A percentile compares a stretch with the other conserved stretches of the same genome.
Conservation (phyloP, 192 early-diverging fungal genomes). For the Backusella sp. region DNA sequence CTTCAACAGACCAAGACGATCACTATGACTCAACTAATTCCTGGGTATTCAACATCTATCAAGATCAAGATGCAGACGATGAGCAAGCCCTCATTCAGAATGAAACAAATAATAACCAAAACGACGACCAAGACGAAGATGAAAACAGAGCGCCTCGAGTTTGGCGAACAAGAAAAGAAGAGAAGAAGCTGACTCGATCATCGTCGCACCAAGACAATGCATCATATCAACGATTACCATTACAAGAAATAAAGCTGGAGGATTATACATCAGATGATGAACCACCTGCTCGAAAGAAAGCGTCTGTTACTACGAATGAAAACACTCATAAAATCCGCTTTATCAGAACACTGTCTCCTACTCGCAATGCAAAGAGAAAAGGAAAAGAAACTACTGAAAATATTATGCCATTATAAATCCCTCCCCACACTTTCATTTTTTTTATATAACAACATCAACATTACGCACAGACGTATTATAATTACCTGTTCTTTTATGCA, state of each 20-base stretch:
- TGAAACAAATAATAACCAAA: neutral
- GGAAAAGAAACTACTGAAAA: conserved; percentile 8
- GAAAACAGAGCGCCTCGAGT: conserved; percentile 6
- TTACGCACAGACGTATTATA: neutral
- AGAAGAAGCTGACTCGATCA: neutral
- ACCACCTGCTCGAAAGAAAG: conserved; percentile 8
- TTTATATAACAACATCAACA: neutral
- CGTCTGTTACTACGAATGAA: neutral
- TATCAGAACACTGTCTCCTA: conserved; percentile 2
- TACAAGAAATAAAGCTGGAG: conserved; percentile 1
- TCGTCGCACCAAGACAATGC: neutral
- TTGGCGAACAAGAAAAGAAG: neutral
- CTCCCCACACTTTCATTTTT: neutral
- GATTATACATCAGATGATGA: conserved; percentile 18
- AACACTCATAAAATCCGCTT: neutral
- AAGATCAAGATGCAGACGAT: neutral
- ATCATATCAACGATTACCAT: conserved; percentile 6
- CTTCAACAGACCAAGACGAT: neutral
- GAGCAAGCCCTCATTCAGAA: neutral
- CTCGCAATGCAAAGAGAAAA: conserved; percentile 7
- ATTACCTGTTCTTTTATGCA: neutral
- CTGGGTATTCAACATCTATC: neutral
- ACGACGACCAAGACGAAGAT: neutral
- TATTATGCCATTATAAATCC: neutral
- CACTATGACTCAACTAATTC: neutral